These are phyloP conservation scores for Rhodotorula glutinis DNA, from an alignment of 1,284 basidiomycete genomes.

Conservation along the genomic window DNA sequence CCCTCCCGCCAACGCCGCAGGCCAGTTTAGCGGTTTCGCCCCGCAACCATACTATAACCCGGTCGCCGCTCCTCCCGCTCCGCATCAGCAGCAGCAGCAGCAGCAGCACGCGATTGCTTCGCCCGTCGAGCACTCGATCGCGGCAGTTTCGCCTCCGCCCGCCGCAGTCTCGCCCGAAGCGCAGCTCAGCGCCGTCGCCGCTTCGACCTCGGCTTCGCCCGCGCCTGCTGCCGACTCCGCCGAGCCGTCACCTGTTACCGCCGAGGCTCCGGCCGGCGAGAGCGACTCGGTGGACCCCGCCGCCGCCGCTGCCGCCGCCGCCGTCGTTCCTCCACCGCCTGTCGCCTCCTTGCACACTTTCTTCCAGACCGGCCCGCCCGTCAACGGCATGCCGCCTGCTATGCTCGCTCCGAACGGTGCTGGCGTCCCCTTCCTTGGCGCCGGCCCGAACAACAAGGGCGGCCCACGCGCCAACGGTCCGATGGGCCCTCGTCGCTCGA, in stretches of 20 bases:
- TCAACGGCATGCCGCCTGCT: background rate
- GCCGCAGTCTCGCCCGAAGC: background rate
- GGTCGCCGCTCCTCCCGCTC: constrained; percentile 8
- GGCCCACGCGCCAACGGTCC: background rate
- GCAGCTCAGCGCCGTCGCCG: background rate
- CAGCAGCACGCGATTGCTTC: background rate
- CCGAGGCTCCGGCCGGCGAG: background rate
- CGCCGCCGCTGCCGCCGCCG: background rate
- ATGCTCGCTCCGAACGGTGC: background rate
- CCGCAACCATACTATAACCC: constrained; percentile 27
- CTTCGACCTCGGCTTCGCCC: background rate
- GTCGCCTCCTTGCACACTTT: constrained; percentile 33
- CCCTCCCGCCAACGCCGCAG: constrained; percentile 9
- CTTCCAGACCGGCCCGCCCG: constrained; percentile 25
- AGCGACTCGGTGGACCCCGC: background rate
- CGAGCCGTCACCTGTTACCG: background rate
- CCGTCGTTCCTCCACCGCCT: background rate
- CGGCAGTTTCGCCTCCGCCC: background rate
- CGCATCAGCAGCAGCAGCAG: background rate
- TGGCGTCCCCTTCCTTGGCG: background rate
- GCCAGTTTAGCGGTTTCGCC: constrained; percentile 1
- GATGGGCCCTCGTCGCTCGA: constrained; percentile 7
- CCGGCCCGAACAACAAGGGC: background rate
- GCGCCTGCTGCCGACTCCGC: background rate
- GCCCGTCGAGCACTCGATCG: background rate